These are phyloP conservation scores for Gaeumannomyces sp. DNA, from an alignment of 2,329 filamentous ascomycete species.

Conservation along the genomic window DNA sequence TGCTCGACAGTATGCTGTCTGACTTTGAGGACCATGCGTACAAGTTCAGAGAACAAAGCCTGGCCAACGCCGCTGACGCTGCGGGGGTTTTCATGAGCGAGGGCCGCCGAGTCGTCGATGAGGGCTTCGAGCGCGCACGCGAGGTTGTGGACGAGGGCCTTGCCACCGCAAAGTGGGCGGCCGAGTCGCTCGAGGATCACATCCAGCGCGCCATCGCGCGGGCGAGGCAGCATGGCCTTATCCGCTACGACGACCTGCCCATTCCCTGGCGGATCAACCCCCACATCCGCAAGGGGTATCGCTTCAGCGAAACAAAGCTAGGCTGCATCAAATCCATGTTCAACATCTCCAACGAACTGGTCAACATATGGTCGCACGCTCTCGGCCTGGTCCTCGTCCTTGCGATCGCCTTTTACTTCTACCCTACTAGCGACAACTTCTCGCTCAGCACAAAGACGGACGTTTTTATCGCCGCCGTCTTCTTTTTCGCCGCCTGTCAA, in stretches of 20 bases:
- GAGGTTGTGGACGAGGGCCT: conserved; percentile 76
- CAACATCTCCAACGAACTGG: conserved; percentile 79
- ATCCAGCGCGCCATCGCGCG: conserved; percentile 71
- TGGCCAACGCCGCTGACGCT: conserved; percentile 60
- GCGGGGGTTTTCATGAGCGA: conserved; percentile 70
- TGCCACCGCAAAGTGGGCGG: conserved; percentile 75
- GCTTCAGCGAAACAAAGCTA: conserved; percentile 85
- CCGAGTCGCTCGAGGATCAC: conserved; percentile 74
- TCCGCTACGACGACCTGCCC: conserved; percentile 85
- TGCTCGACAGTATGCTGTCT: conserved; percentile 78
- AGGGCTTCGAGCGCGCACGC: conserved; percentile 66
- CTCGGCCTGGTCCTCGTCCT: conserved; percentile 85
- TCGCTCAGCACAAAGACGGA: conserved; percentile 79
- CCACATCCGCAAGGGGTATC: conserved; percentile 86
- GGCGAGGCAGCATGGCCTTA: conserved; percentile 73
- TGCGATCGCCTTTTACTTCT: conserved; percentile 89
- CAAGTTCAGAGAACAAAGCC: conserved; percentile 69
- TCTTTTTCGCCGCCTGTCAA: conserved; percentile 94
- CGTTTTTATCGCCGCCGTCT: conserved; percentile 83
- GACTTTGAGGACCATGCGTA: conserved; percentile 81
- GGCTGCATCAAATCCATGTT: conserved; percentile 84
- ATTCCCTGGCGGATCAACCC: conserved; percentile 92
- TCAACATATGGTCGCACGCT: conserved; percentile 97
- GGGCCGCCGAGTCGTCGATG: conserved; percentile 73
- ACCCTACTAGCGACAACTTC: conserved; percentile 84